Base-by-base conservation (phyloP, 164 flowering plant species). In the Aristolochia californica region DNA sequence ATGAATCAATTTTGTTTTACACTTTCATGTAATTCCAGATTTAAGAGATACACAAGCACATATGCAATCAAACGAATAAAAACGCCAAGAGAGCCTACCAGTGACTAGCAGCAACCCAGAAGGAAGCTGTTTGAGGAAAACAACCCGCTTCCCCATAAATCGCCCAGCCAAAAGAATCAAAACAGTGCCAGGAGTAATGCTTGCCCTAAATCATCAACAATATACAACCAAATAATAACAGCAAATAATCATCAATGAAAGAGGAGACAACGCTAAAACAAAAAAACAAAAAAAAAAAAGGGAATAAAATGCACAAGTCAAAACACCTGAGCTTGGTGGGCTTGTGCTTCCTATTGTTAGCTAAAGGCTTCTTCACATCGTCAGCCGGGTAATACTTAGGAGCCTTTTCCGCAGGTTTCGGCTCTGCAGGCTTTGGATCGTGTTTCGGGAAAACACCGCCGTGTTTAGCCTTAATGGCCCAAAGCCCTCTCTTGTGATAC, bases 391-490 rank as follows among this genome's bases (percentile, higher is more conserved):
- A 91, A 58, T 79, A 88, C 76, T 88, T 91, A 23, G 91, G 78
- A 0, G 83, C 66, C 72, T 83, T 84, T 59, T 61, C 82, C 17
- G 64, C 77, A 1, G 80, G 66, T 12, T 77, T 45, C 0, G 73
- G 10, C 60, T 62, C 83, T 18, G 64, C 77, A 0, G 79, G 65
- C 11, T 77, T 47, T 0, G 73, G 13, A 14, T 56, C 63, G 66
- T 88, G 95, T 25, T 55, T 72, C 20, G 96, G 96, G 71, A 91
- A 86, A 25, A 62, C 75, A 62, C 98, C 98, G 60, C 90, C 96
- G 59, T 91, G 78, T 53, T 91, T 91, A 55, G 90, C 91, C 78
- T 91, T 91, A 77, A 91, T 83, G 0, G 98, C 98, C 95, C 96
- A 91, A 2, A 86, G 74, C 25, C 98, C 98, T 5, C 87, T 66